Evolutionary conservation across 73 alveolate genomes (phyloP).

Genomic region (Paramecium sonneborni): DNA sequence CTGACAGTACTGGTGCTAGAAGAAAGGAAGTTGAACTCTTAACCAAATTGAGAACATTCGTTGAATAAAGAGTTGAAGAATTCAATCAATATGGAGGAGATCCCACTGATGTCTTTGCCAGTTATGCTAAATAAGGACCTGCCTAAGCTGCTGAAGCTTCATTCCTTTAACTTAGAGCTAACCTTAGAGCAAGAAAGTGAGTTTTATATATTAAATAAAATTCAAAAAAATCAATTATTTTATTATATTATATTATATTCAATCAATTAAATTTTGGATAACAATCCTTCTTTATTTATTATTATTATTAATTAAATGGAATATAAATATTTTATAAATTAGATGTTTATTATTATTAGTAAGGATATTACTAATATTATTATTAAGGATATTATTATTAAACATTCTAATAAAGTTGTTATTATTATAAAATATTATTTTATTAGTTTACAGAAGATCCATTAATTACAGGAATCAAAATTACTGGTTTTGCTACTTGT

Average conservation of each 20-base stretch:
- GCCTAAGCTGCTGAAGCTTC: neutral
- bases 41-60: slow-evolving; percentile 51
- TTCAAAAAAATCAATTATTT: neutral
- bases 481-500: neutral
- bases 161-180: slow-evolving; percentile 57
- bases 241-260: neutral
- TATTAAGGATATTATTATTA: neutral
- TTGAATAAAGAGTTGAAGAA: slow-evolving; percentile 54
- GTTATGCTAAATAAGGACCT: slow-evolving; percentile 32
- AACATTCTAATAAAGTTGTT: neutral
- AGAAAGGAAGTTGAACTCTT: slow-evolving; percentile 50
- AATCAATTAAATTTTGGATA: neutral
- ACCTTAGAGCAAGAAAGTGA: slow-evolving; percentile 49
- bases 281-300: neutral
- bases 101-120: slow-evolving; percentile 50
- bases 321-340: neutral
- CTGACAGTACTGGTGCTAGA: slow-evolving; percentile 64
- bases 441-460: neutral
- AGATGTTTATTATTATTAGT: neutral
- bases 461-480: neutral
- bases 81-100: slow-evolving; percentile 58
- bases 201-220: neutral
- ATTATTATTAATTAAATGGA: neutral
- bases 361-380: neutral
- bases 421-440: neutral